Conservation (phyloP, 345 rosid genomes). For the Linum usitatissimum region DNA sequence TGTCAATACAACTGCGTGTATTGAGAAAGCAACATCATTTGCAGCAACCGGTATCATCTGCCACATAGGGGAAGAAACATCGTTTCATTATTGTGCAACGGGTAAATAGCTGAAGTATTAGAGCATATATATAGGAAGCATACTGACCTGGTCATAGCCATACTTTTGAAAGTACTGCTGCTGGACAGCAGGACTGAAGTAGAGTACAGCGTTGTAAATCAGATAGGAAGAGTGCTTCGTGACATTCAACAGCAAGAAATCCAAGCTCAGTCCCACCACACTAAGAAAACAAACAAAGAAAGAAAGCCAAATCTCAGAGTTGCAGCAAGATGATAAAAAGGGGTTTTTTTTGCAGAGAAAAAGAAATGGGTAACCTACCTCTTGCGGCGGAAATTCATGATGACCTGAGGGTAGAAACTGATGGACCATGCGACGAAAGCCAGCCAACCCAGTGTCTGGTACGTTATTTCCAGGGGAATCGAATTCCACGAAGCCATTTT, state of each 20-base stretch:
- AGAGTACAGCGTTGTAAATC: conserved; percentile 80
- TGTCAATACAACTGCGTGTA: conserved; percentile 81
- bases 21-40: conserved; percentile 85
- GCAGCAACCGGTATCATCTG: conserved; percentile 97
- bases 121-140: background rate
- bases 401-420: conserved; percentile 79
- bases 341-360: background rate
- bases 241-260: conserved; percentile 78
- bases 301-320: background rate
- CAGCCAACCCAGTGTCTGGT: conserved; percentile 62
- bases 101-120: too few relatives aligned
- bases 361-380: conserved; percentile 19
- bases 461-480: conserved; percentile 47
- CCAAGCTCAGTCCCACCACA: conserved; percentile 91
- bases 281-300: conserved; percentile 23
- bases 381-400: conserved; percentile 70
- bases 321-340: background rate
- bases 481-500: conserved; percentile 82
- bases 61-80: background rate
- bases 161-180: conserved; percentile 66
- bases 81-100: too few relatives aligned
- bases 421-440: conserved; percentile 74
- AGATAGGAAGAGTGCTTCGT: conserved; percentile 88
- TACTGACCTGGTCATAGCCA: conserved; percentile 40
- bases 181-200: conserved; percentile 68